These are phyloP conservation scores for Adansonia gregorii DNA, from an alignment of 441 rosid genomes.

Conservation along the genomic window DNA sequence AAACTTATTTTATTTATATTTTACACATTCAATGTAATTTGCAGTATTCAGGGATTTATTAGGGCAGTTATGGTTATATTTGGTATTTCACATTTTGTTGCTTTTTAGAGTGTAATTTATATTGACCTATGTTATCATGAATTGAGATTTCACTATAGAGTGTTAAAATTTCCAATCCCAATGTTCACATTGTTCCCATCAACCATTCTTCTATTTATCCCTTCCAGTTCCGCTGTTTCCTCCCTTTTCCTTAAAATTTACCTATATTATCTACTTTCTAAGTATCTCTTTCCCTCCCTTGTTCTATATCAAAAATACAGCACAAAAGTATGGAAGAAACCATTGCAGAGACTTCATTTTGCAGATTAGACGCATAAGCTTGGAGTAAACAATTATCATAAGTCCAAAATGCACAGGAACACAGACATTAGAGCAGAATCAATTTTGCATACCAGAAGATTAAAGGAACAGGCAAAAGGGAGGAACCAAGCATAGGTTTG, in stretches of 20 bases:
- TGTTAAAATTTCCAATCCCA: neutral
- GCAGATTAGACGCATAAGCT: neutral
- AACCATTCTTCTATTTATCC: neutral
- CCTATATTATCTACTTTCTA: neutral
- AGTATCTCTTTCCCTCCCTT: neutral
- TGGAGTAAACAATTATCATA: neutral
- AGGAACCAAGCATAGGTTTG: neutral
- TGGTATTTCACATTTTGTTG: neutral
- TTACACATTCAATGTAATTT: neutral
- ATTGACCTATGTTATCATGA: neutral
- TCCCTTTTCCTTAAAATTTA: neutral
- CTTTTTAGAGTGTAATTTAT: neutral
- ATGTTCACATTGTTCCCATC: neutral
- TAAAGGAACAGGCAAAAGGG: neutral
- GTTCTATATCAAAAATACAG: neutral
- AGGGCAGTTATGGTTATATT: neutral
- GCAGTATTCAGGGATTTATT: neutral
- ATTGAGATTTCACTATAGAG: neutral
- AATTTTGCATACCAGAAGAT: neutral
- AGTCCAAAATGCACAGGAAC: neutral
- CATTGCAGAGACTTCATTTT: neutral
- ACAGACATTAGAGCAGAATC: slow-evolving; percentile 13
- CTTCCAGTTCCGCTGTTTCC: neutral
- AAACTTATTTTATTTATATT: neutral
- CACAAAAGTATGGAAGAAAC: neutral